Evolutionary conservation across 2,329 filamentous ascomycete genomes (phyloP).

Genomic region (Fusarium lyarnte): DNA sequence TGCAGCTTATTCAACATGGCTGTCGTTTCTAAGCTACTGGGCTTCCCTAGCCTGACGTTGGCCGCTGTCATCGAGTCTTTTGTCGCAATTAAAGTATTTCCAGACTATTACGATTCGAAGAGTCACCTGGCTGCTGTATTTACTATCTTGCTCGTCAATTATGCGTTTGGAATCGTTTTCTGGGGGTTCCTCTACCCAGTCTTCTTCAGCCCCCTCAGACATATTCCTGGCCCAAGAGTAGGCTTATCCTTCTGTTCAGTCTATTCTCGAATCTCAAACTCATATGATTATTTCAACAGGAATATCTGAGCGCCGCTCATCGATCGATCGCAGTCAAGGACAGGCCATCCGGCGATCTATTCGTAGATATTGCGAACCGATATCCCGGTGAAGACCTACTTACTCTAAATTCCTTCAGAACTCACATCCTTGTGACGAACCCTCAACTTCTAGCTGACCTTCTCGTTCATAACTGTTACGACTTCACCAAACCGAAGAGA

Average conservation of each 20-base stretch:
- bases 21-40: slow-evolving; percentile 19
- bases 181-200: slow-evolving; percentile 33
- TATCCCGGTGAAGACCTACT: slow-evolving; percentile 41
- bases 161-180: slow-evolving; percentile 32
- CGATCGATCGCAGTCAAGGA: slow-evolving; percentile 30
- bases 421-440: slow-evolving; percentile 36
- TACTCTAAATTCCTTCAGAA: slow-evolving; percentile 25
- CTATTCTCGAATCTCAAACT: not conserved
- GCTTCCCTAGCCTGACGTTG: slow-evolving; percentile 26
- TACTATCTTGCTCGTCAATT: slow-evolving; percentile 26
- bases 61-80: slow-evolving; percentile 40
- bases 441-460: slow-evolving; percentile 41
- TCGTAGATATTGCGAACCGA: slow-evolving; percentile 36
- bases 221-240: slow-evolving; percentile 37
- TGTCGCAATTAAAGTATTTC: slow-evolving; percentile 42
- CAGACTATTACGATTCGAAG: slow-evolving; percentile 24
- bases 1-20: slow-evolving; percentile 16
- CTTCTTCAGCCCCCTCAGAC: slow-evolving; percentile 36
- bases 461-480: slow-evolving; percentile 55
- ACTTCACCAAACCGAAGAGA: slow-evolving; percentile 61
- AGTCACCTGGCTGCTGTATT: slow-evolving; percentile 24
- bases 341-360: slow-evolving; percentile 38
- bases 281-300: not conserved
- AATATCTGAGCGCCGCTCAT: slow-evolving; percentile 33
- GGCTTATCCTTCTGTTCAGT: not conserved